Percentiles rank a stretch among this genome's conserved stretches.
Conservation (phyloP, 495 filamentous ascomycete genomes). For the Pyronema omphalodes region DNA sequence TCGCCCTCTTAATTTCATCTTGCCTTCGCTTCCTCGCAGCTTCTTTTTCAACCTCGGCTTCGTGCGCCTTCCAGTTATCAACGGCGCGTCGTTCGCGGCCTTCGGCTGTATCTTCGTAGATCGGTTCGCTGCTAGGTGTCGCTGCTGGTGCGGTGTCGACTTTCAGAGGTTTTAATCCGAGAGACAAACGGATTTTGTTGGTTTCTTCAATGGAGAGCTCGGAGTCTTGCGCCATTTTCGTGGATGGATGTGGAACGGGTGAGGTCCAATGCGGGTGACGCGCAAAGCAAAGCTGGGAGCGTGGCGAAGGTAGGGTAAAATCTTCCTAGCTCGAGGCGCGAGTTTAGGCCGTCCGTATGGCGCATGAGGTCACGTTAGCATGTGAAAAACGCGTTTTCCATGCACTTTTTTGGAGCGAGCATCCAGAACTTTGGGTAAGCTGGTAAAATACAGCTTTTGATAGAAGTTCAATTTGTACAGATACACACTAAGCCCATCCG, state of each 20-base stretch:
- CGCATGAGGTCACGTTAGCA: too few species aligned
- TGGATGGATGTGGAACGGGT: neutral
- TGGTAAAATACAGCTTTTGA: too few species aligned
- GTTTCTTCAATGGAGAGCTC: constrained; percentile 76
- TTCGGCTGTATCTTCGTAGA: constrained; percentile 46
- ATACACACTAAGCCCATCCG: too few species aligned
- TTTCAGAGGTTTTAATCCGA: constrained; percentile 81
- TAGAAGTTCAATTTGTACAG: too few species aligned
- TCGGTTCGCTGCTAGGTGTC: constrained; percentile 53
- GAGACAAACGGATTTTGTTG: constrained; percentile 74
- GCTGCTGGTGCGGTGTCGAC: constrained; percentile 39
- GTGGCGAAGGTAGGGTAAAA: too few species aligned
- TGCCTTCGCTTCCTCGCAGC: constrained; percentile 54
- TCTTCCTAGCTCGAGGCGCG: too few species aligned
- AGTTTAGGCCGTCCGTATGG: too few species aligned
- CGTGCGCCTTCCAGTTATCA: constrained; percentile 46
- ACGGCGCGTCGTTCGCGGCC: constrained; percentile 28
- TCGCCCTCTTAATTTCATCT: constrained; percentile 71
- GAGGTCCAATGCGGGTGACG: too few species aligned
- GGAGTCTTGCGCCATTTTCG: constrained; percentile 44
- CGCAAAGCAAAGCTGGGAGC: too few species aligned
- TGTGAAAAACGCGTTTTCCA: too few species aligned
- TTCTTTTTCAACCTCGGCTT: constrained; percentile 34
- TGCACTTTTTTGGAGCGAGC: too few species aligned
- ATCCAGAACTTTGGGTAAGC: too few species aligned